Evolutionary conservation across 2,329 filamentous ascomycete genomes (phyloP), one percentile per base, ranked within the genome.

Genomic region (Cladosporium sphaerospermum): DNA sequence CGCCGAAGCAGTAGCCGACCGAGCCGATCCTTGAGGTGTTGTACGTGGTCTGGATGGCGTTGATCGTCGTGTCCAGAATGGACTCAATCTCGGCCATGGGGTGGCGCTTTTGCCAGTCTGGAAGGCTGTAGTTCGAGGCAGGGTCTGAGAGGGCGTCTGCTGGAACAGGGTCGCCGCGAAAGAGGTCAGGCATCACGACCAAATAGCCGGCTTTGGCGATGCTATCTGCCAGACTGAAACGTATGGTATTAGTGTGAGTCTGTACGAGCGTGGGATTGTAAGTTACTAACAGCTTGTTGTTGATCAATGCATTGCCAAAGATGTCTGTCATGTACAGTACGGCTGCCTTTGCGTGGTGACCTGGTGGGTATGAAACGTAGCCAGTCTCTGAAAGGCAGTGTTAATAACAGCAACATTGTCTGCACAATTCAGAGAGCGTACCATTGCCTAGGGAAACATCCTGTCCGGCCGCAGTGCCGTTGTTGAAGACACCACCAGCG

Each of bases 1-100:
- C 86, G 36, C 87, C 86, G 60, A 89, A 88, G 71, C 87, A 90
- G 70, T 89, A 89, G 0, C 86, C 86, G 0, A 83, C 79, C 11
- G 75, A 79, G 1, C 80, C 86, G 34, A 90, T 70, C 58, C 78
- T 80, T 66, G 78, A 81, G 43, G 79, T 62, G 4, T 64, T 64
- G 36, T 67, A 71, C 48, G 81, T 74, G 49, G 76, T 73, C 55
- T 78, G 78, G 63, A 86, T 77, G 45, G 73, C 74, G 32, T 34
- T 52, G 40, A 62, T 44, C 7, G 60, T 50, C 42, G 68, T 65
- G n/a, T 70, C 70, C 51, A 81, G 69, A 50, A 79, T 72, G 7
- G 72, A 69, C 48, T 80, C 76, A 1, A 75, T 73, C 7, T 65
- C 66, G 5, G 66, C 62, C 13, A 71, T 64, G 0, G 66, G 61